Conservation (phyloP, 768 basidiomycete genomes). For the Panus rudis region DNA sequence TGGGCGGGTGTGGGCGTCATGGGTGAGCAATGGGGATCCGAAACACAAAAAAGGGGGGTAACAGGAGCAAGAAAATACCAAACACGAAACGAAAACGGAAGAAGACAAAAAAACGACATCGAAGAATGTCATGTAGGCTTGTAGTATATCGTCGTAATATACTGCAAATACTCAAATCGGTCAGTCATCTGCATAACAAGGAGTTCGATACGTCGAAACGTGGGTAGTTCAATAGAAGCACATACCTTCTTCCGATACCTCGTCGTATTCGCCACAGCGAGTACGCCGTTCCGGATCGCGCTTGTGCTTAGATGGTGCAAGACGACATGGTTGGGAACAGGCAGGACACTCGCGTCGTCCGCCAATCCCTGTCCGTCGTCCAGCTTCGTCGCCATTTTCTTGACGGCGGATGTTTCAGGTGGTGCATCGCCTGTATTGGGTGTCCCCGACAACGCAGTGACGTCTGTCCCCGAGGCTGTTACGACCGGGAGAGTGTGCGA, state of each 20-base stretch:
- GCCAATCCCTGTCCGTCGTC: constrained; percentile 41
- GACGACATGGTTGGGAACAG: constrained; percentile 91
- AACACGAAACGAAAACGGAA: no score
- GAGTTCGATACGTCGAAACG: constrained; percentile 1
- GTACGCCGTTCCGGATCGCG: constrained; percentile 87
- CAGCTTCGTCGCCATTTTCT: constrained; percentile 4
- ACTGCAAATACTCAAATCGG: constrained; percentile 38
- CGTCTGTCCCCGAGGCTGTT: constrained; percentile 26
- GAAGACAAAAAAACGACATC: no score
- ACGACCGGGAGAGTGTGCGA: constrained; percentile 22
- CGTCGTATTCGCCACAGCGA: constrained; percentile 89
- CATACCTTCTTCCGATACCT: constrained; percentile 86
- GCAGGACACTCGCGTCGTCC: constrained; percentile 86
- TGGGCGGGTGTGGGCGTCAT: no score
- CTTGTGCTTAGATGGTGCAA: constrained; percentile 93
- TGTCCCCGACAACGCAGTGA: constrained; percentile 15
- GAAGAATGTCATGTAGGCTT: constrained; percentile 51
- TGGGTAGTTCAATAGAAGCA: constrained; percentile 4
- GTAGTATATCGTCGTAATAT: constrained; percentile 81
- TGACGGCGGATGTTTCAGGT: constrained; percentile 6
- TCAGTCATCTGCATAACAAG: constrained; percentile 10
- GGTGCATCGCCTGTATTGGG: neutral
- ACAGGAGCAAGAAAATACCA: no score
- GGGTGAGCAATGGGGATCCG: no score
- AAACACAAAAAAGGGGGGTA: no score